A percentile compares a stretch with the other conserved stretches of the same genome.
Conservation (phyloP, 2,329 filamentous ascomycete species). For the Colletotrichum somersetense region DNA sequence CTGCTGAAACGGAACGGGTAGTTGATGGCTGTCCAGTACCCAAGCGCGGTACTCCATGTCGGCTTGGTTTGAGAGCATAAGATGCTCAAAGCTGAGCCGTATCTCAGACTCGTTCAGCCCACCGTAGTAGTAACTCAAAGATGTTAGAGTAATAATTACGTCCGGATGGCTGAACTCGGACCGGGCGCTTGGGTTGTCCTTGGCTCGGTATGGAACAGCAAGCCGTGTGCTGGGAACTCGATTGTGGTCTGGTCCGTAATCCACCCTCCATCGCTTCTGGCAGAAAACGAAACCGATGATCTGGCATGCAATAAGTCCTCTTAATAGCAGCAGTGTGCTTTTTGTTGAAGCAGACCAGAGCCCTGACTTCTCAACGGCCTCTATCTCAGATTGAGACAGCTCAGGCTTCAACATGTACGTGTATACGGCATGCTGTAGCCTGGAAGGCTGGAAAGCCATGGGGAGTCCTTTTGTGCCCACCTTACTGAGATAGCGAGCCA, state of each 20-base stretch:
- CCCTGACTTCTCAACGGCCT: constrained; percentile 49
- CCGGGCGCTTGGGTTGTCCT: constrained; percentile 66
- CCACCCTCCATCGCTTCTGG: constrained; percentile 73
- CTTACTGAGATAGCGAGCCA: constrained; percentile 58
- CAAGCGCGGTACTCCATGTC: constrained; percentile 64
- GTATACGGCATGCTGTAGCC: constrained; percentile 50
- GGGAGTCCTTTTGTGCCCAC: constrained; percentile 58
- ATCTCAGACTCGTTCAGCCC: constrained; percentile 67
- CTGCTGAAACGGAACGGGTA: constrained; percentile 55
- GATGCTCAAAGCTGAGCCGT: constrained; percentile 57
- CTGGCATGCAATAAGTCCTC: constrained; percentile 68
- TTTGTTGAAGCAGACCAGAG: constrained; percentile 55
- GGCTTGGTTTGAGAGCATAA: constrained; percentile 66
- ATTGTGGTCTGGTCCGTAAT: constrained; percentile 68
- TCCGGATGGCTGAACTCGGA: constrained; percentile 75
- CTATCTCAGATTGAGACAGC: constrained; percentile 49
- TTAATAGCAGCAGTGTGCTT: constrained; percentile 59
- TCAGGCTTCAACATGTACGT: constrained; percentile 59
- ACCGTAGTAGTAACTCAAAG: constrained; percentile 67
- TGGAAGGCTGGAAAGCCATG: constrained; percentile 51
- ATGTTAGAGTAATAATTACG: constrained; percentile 67
- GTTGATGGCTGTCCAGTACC: constrained; percentile 51
- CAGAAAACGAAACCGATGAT: constrained; percentile 66
- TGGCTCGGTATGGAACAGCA: constrained; percentile 71
- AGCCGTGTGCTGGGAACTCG: constrained; percentile 59